These are phyloP conservation scores for Graphilbum sp. DNA, from an alignment of 2,329 filamentous ascomycete species.

Conservation along the genomic window DNA sequence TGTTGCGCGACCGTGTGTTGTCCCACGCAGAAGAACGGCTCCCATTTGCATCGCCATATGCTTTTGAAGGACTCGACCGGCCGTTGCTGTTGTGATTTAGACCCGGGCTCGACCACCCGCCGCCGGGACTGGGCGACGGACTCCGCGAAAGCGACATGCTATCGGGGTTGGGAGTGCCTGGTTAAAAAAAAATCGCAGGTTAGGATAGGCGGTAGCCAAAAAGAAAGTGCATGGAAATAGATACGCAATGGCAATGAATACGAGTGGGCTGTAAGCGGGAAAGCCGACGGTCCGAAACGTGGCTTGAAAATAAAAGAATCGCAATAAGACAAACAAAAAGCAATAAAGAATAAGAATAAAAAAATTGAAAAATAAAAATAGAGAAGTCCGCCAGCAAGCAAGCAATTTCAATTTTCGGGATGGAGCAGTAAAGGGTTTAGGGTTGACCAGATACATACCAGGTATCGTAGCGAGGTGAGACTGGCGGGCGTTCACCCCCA, in stretches of 20 bases:
- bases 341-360: neutral
- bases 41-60: slow-evolving; percentile 32
- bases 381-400: no score
- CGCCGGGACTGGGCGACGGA: slow-evolving; percentile 67
- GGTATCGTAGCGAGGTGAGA: slow-evolving; percentile 35
- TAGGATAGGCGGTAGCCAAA: neutral
- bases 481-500: slow-evolving; percentile 23
- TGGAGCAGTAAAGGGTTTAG: neutral
- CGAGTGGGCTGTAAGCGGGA: neutral
- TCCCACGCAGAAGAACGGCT: slow-evolving; percentile 56
- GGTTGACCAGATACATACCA: slow-evolving; percentile 31
- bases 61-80: slow-evolving; percentile 46
- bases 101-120: slow-evolving; percentile 78
- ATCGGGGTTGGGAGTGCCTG: slow-evolving; percentile 34
- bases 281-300: neutral
- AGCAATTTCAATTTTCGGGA: no score
- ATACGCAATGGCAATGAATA: no score
- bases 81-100: slow-evolving; percentile 55
- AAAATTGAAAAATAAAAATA: no score
- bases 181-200: slow-evolving; percentile 2
- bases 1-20: slow-evolving; percentile 30
- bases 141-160: slow-evolving; percentile 77
- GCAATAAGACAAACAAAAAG: neutral
- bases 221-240: neutral
- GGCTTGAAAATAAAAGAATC: neutral